These are phyloP conservation scores for Wallacemonas sp. DNA, from an alignment of 208 protist species.

Conservation along the genomic window DNA sequence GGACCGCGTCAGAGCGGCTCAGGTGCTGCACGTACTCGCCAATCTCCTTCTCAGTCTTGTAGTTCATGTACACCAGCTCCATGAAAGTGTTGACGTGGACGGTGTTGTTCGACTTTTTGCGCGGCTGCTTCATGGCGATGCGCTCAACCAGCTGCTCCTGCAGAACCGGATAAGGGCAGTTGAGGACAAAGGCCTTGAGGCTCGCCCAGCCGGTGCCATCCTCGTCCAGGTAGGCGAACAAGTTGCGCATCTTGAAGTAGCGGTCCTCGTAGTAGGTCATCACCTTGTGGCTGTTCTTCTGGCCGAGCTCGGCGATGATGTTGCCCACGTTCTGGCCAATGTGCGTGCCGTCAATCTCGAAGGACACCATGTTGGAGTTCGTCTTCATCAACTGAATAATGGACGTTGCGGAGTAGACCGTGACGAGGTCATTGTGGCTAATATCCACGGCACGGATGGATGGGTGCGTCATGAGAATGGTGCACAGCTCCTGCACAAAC, in stretches of 20 bases:
- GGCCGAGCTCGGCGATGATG: conserved; percentile 65
- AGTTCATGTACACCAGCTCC: conserved; percentile 84
- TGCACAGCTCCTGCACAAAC: conserved; percentile 55
- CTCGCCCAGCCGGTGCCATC: conserved; percentile 76
- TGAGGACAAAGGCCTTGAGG: conserved; percentile 70
- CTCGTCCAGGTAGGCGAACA: conserved; percentile 81
- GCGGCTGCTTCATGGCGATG: conserved; percentile 59
- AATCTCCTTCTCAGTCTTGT: conserved; percentile 82
- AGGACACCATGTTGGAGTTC: conserved; percentile 77
- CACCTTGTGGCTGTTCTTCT: conserved; percentile 54
- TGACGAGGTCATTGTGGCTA: conserved; percentile 75
- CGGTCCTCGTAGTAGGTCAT: conserved; percentile 76
- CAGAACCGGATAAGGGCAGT: conserved; percentile 71
- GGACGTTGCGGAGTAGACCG: conserved; percentile 63
- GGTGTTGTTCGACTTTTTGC: conserved; percentile 66
- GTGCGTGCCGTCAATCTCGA: conserved; percentile 67
- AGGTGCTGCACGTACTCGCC: conserved; percentile 26
- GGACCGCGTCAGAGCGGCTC: neutral
- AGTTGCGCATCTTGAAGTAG: conserved; percentile 84
- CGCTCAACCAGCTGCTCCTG: conserved; percentile 87
- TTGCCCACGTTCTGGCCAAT: conserved; percentile 68
- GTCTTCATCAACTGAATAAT: conserved; percentile 69
- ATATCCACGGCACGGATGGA: conserved; percentile 72
- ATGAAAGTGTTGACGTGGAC: conserved; percentile 84
- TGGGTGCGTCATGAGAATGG: conserved; percentile 66